Evolutionary conservation across 306 rosid species (phyloP), one percentile per base, ranked within the genome.

Genomic region (Dicorynia guianensis): DNA sequence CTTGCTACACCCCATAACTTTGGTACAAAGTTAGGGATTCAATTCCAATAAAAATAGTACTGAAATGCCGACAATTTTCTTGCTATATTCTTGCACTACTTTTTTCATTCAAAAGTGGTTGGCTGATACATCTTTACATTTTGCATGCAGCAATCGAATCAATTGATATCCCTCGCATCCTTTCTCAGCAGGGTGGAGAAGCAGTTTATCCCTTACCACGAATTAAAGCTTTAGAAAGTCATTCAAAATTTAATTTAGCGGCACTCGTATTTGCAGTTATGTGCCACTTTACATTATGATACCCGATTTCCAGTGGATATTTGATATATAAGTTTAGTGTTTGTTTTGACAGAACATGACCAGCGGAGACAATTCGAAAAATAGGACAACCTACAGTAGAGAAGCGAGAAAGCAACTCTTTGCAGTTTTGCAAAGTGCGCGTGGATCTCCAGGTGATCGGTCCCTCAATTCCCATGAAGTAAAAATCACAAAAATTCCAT

Each of bases 101-200:
- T 53, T 49, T 78, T 58, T 63, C 65, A 34, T 67, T 42, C 42
- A 44, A n/a, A n/a, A n/a, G n/a, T n/a, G 33, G 35, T 76, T 82
- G 69, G 82, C 80, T 81, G 70, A 71, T 63, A 46, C 66, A 40
- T 66, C 71, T 73, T 67, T 1, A 69, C 74, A 73, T 61, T 74
- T 72, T 47, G 66, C 54, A 47, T 82, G 92, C 98, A 96, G 99
- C 85, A 61, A 89, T 96, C 84, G 97, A 92, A 86, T 76, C 96
- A 63, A 80, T 96, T 82, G 99, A 96, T 85, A 92, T 96, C 77
- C 98, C 97, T 52, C 97, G 87, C 79, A 82, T 96, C 88, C 98
- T 96, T 80, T 96, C 99, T 72, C 98, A 96, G 88, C 96, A 89
- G 87, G 99, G 96, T 53, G 99, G 99, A 82, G 99, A 96, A 88